A percentile compares a stretch with the other conserved stretches of the same genome.
Evolutionary conservation across 2,329 filamentous ascomycete species (phyloP).

Genomic region (Alternaria incomplexa): DNA sequence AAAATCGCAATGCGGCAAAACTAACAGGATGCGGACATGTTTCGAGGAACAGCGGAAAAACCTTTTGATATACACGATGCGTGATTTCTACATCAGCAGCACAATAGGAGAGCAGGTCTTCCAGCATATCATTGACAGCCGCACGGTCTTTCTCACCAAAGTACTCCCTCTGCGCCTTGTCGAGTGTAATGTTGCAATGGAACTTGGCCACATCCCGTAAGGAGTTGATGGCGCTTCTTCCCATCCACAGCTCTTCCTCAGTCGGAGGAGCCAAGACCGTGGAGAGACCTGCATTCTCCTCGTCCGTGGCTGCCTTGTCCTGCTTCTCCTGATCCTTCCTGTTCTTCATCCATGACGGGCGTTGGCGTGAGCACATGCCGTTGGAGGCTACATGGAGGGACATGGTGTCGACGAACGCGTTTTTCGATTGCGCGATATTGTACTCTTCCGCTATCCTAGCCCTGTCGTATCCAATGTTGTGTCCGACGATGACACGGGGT

Average conservation of each 20-base stretch:
- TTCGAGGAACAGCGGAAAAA: conserved; percentile 87
- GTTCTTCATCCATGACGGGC: conserved; percentile 97
- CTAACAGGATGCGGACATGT: conserved; percentile 96
- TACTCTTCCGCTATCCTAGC: conserved; percentile 92
- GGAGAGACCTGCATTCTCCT: conserved; percentile 60
- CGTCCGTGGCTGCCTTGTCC: conserved; percentile 77
- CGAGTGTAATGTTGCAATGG: conserved; percentile 87
- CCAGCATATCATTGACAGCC: conserved; percentile 73
- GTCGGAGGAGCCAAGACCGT: not conserved
- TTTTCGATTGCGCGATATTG: conserved; percentile 78
- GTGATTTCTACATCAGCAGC: conserved; percentile 93
- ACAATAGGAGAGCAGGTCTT: conserved; percentile 90
- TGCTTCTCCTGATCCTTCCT: conserved; percentile 86
- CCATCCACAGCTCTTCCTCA: conserved; percentile 95
- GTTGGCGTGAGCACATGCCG: conserved; percentile 96
- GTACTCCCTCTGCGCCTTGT: conserved; percentile 85
- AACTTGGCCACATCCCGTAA: conserved; percentile 95
- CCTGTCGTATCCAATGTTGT: conserved; percentile 95
- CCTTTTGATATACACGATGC: conserved; percentile 90
- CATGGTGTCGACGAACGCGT: conserved; percentile 95
- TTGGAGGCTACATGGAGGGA: conserved; percentile 97
- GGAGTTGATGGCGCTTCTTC: conserved; percentile 92
- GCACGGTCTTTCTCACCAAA: conserved; percentile 82
- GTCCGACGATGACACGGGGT: conserved; percentile 82
- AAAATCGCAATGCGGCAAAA: conserved; percentile 89